phyloP scores from a whole-genome alignment of 305 asterid genomes.

The Fraxinus greggii region DNA sequence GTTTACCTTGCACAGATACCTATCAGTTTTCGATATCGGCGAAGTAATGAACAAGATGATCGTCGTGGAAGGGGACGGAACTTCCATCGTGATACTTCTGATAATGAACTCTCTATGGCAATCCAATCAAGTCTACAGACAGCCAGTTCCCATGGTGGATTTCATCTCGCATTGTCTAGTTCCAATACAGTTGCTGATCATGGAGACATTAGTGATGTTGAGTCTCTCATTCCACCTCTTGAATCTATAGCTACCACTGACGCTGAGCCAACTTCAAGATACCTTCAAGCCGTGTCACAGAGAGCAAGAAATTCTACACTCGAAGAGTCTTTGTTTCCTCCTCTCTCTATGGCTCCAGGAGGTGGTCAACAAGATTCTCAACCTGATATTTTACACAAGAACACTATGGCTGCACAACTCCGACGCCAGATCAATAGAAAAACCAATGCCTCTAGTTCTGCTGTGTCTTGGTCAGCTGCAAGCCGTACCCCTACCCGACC shows the following conservation, averaged over 20 bases:
- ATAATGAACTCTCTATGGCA: constrained; percentile 69
- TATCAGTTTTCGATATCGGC: constrained; percentile 81
- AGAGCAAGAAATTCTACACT: constrained; percentile 54
- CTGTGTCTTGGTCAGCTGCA: constrained; percentile 52
- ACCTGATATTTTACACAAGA: constrained; percentile 42
- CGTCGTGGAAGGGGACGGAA: constrained; percentile 71
- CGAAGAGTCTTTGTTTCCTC: constrained; percentile 81
- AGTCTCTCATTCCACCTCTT: constrained; percentile 52
- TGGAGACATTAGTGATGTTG: constrained; percentile 41
- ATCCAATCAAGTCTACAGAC: constrained; percentile 81
- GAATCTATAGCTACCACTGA: constrained; percentile 55
- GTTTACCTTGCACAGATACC: constrained; percentile 58
- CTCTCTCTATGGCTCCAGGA: constrained; percentile 57
- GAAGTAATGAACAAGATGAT: constrained; percentile 63
- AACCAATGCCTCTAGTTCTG: constrained; percentile 38
- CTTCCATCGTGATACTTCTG: constrained; percentile 68
- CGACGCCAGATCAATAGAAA: constrained; percentile 48
- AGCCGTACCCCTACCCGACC: constrained; percentile 40
- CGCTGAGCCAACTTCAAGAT: constrained; percentile 60
- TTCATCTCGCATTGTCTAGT: constrained; percentile 35
- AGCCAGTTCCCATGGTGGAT: constrained; percentile 31
- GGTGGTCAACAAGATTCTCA: constrained; percentile 52
- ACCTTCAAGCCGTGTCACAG: constrained; percentile 73
- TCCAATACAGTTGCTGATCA: constrained; percentile 36
- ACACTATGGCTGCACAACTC: constrained; percentile 73